Evolutionary conservation across 2,329 filamentous ascomycete genomes (phyloP).

Genomic region (Xylaria digitata): DNA sequence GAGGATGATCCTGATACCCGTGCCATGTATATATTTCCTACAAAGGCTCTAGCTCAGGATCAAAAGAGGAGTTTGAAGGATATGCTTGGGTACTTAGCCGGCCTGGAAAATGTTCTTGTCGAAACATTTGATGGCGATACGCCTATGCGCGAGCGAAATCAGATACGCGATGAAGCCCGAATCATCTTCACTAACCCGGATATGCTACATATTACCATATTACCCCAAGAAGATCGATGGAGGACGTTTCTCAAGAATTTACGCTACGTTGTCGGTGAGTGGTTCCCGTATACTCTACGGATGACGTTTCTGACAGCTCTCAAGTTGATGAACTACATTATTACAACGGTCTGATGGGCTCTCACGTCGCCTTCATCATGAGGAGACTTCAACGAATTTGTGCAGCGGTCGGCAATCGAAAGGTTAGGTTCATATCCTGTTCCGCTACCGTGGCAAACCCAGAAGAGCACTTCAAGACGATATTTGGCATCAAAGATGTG

Average conservation of each 20-base stretch:
- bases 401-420: slow-evolving; percentile 85
- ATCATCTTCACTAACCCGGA: slow-evolving; percentile 99
- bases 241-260: slow-evolving; percentile 87
- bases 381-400: slow-evolving; percentile 87
- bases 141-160: slow-evolving; percentile 79
- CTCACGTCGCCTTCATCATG: slow-evolving; percentile 96
- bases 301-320: slow-evolving; percentile 16
- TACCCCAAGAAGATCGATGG: slow-evolving; percentile 93
- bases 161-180: slow-evolving; percentile 86
- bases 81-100: slow-evolving; percentile 82
- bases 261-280: slow-evolving; percentile 81
- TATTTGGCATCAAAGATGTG: slow-evolving; percentile 90
- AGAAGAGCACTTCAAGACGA: slow-evolving; percentile 87
- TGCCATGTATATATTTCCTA: slow-evolving; percentile 98
- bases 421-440: slow-evolving; percentile 92
- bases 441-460: slow-evolving; percentile 97
- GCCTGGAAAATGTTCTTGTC: slow-evolving; percentile 78
- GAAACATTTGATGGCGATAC: slow-evolving; percentile 98
- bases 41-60: slow-evolving; percentile 95
- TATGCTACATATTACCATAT: slow-evolving; percentile 94
- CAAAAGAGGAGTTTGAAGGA: slow-evolving; percentile 90
- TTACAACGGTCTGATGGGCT: slow-evolving; percentile 94
- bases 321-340: slow-evolving; percentile 88
- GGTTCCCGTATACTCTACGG: slow-evolving; percentile 40
- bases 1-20: slow-evolving; percentile 81